These are phyloP conservation scores for Hortaea sp. DNA, from an alignment of 2,329 filamentous ascomycete genomes.

Conservation along the genomic window DNA sequence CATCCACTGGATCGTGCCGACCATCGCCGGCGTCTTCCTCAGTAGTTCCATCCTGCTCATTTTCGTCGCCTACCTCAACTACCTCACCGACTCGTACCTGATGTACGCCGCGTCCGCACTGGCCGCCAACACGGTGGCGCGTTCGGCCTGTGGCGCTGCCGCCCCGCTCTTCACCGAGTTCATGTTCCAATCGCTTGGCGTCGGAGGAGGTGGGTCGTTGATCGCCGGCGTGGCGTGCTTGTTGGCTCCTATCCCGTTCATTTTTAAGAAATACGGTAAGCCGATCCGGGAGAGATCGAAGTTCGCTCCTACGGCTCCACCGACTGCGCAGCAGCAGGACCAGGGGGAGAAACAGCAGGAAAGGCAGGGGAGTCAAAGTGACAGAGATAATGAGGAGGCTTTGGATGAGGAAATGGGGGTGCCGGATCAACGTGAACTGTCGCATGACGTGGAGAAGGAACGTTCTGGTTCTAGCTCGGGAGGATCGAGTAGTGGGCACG, in stretches of 20 bases:
- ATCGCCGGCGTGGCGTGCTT: conserved; percentile 35
- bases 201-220: conserved; percentile 26
- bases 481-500: background rate
- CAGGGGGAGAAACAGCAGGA: conserved; percentile 6
- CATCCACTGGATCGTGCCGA: conserved; percentile 39
- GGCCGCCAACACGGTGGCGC: conserved; percentile 22
- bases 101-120: conserved; percentile 25
- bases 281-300: conserved; percentile 13
- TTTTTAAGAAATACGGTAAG: conserved; percentile 24
- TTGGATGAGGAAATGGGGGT: conserved; percentile 14
- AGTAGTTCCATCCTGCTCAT: conserved; percentile 33
- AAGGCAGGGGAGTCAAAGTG: background rate
- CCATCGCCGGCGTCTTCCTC: conserved; percentile 35
- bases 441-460: conserved; percentile 9
- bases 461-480: background rate
- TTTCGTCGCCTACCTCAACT: conserved; percentile 46
- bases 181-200: conserved; percentile 23
- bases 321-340: conserved; percentile 1
- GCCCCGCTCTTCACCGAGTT: conserved; percentile 23
- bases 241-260: conserved; percentile 24
- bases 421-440: conserved; percentile 6
- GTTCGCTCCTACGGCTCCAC: conserved; percentile 17
- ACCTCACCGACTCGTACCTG: conserved; percentile 43
- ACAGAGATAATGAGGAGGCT: conserved; percentile 9
- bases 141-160: conserved; percentile 21